Evolutionary conservation across 2,329 filamentous ascomycete genomes (phyloP), one percentile per base, ranked within the genome.

Genomic region (Emericellopsis atlantica): DNA sequence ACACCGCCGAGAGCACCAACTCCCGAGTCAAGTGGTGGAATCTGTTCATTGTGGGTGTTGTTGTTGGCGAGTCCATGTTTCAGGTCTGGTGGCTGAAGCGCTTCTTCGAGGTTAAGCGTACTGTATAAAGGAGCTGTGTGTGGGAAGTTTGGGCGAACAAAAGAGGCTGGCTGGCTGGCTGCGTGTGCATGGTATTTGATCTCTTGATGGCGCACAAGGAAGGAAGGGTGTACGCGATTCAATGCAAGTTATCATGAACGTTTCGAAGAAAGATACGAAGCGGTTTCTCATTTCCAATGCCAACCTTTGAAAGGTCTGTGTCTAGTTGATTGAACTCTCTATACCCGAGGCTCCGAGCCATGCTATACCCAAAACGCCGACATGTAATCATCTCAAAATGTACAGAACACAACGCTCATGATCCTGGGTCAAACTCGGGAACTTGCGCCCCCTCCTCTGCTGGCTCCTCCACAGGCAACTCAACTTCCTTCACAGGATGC

Each of bases 1-100:
- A 98, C 70, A 98, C 92, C 9, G 92, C 92, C 48, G 92, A 98
- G 71, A 95, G 89, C 74, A 98, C 92, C 55, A 98, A 98, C 65
- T 76, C 79, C 52, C 77, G 92, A 50, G 92, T 98, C 60, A 98
- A 98, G 72, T 98, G 92, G 92, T 98, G 92, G 92, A 95, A 92
- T 64, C 76, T 96, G 53, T 96, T 96, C 65, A 89, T 98, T 65
- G 79, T 98, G 49, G 75, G 79, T 43, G 80, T 96, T 39, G 76
- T 98, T 47, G 72, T 93, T 49, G 88, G 84, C 54, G 87, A 96
- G 70, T 92, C 88, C 45, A 70, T 95, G 50, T 98, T 98, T 72
- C 92, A 98, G 70, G 90, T 98, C 49, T 98, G 92, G 90, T 98
- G 92, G 89, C 66, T 98, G 60, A 92, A 94, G 69, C 79, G 92